Evolutionary conservation across 106 monocot species (phyloP), one percentile per base, ranked within the genome.

Genomic region (Amphibolis antarctica): DNA sequence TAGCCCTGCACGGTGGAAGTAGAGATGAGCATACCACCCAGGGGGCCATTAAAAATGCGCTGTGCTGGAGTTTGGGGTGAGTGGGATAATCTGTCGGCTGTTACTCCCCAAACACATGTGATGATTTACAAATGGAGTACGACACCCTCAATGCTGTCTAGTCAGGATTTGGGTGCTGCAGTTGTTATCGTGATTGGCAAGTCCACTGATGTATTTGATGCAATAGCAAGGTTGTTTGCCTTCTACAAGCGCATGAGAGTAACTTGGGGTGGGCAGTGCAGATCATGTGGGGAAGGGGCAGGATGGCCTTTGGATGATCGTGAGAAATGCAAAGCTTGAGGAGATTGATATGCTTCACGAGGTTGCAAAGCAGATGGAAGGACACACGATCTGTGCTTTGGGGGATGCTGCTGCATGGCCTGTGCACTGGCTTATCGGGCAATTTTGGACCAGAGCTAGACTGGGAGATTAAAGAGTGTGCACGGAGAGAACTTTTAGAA

Each of bases 191-290:
- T 85, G 48, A 78, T 85, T 81, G 85, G 81, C 55, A 85, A 85
- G 44, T 85, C 85, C 11, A 75, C 78, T 9, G 81, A 81, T 60
- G 78, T 81, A 10, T 75, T 81, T 19, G 85, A 85, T 67, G 85
- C 85, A 21, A 85, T 85, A 18, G 85, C 81, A 24, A 78, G 81
- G 76, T 63, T 81, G 42, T 85, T 81, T 9, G 81, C 81, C 59
- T 85, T 85, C 68, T 85, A 85, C 65, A 81, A 81, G n/a, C n/a
- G 72, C 85, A 85, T 26, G 85, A 85, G 65, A 85, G 85, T 57
- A n/a, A n/a, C n/a, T n/a, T n/a, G n/a, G n/a, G 81, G 85, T 28
- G 85, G 85, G 46, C 85, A 85, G 75, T 85, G 85, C 71, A 85
- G 81, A 26, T 81, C 85, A 13, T 85, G 81, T 63, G 72, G 85